These are phyloP conservation scores for Exophiala lecanii-corni DNA, from an alignment of 2,329 filamentous ascomycete species.

Conservation along the genomic window DNA sequence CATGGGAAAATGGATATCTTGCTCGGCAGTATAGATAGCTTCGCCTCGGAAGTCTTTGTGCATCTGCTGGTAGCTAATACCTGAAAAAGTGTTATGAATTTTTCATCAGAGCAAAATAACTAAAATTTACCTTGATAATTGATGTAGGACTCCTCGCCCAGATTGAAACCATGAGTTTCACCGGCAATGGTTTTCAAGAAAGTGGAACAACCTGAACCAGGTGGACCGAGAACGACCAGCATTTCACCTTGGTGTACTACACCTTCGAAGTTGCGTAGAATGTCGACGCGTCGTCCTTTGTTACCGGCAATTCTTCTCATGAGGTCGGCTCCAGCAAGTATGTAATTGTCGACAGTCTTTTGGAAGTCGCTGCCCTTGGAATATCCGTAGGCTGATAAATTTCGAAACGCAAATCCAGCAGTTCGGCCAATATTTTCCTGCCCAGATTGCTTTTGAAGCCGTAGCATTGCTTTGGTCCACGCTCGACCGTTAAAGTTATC, in stretches of 20 bases:
- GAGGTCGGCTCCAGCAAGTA: constrained; percentile 27
- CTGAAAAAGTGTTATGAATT: constrained; percentile 29
- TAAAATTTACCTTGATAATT: constrained; percentile 59
- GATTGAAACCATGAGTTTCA: constrained; percentile 70
- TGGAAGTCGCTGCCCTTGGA: constrained; percentile 43
- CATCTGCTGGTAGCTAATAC: constrained; percentile 67
- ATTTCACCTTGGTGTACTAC: constrained; percentile 55
- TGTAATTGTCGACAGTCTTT: constrained; percentile 39
- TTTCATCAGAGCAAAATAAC: background rate
- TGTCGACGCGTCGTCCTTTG: constrained; percentile 47
- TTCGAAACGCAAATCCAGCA: constrained; percentile 40
- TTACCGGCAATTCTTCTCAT: constrained; percentile 21
- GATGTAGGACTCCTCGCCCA: constrained; percentile 64
- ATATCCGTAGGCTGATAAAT: constrained; percentile 43
- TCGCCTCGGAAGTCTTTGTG: constrained; percentile 72
- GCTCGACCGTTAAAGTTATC: constrained; percentile 39
- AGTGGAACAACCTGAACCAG: constrained; percentile 62
- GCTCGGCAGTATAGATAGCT: constrained; percentile 80
- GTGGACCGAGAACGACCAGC: constrained; percentile 52
- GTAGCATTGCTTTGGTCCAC: constrained; percentile 41
- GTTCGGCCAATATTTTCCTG: constrained; percentile 28
- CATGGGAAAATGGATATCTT: constrained; percentile 75
- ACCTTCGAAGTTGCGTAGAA: constrained; percentile 61
- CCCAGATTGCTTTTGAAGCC: constrained; percentile 14
- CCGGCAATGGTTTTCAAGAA: constrained; percentile 77